phyloP scores from a whole-genome alignment of 345 rosid species.

The Carallia pectinifolia region DNA sequence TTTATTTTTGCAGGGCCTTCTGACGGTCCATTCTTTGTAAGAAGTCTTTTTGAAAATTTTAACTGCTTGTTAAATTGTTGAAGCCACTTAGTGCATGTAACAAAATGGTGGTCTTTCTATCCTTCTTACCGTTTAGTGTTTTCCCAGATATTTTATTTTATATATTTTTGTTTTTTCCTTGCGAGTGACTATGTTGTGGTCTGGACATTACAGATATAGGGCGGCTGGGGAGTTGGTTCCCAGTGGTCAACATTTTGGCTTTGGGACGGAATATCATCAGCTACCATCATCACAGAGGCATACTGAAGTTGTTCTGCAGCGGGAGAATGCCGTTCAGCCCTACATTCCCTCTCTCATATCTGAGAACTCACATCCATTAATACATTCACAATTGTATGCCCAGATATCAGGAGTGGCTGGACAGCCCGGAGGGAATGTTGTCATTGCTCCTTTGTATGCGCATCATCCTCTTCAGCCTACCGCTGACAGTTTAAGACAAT shows the following conservation, averaged over 20 bases:
- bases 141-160: background rate
- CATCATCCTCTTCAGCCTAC: background rate
- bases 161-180: background rate
- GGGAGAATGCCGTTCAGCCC: constrained; percentile 15
- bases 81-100: background rate
- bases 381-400: background rate
- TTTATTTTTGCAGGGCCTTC: background rate
- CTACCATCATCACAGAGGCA: constrained; percentile 24
- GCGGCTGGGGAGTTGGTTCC: constrained; percentile 12
- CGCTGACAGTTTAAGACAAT: background rate
- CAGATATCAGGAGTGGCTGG: constrained; percentile 11
- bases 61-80: background rate
- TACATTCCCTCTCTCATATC: constrained; percentile 15
- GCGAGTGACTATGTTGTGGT: background rate
- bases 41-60: background rate
- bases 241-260: constrained; percentile 10
- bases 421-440: background rate
- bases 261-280: constrained; percentile 17
- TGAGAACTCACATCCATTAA: constrained; percentile 12
- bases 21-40: background rate
- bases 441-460: background rate
- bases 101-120: background rate
- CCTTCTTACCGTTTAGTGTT: background rate
- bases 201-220: constrained; percentile 28
- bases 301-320: constrained; percentile 29